Percentiles rank a stretch among this genome's conserved stretches.
phyloP scores from a whole-genome alignment of 1,284 basidiomycete genomes.

The Heterobasidion parviporum region DNA sequence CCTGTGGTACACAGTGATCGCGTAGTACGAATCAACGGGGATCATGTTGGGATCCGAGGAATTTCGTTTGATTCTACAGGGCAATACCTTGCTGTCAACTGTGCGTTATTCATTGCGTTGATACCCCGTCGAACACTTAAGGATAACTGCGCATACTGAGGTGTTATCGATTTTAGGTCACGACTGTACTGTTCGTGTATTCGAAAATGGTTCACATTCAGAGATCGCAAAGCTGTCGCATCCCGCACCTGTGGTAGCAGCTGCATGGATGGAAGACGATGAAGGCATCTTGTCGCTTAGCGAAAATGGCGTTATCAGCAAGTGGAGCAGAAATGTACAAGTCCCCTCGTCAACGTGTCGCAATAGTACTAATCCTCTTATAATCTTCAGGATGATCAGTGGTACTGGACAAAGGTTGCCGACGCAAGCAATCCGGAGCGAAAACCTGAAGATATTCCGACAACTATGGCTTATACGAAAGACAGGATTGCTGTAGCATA shows the following conservation, averaged over 20 bases:
- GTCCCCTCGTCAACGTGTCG: background rate
- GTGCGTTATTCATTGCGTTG: constrained; percentile 23
- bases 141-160: background rate
- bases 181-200: constrained; percentile 53
- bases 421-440: constrained; percentile 32
- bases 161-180: constrained; percentile 1
- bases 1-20: constrained; percentile 29
- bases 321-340: constrained; percentile 49
- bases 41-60: constrained; percentile 31
- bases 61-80: constrained; percentile 42
- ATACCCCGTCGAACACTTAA: background rate
- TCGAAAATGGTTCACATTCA: constrained; percentile 26
- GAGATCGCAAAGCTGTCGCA: constrained; percentile 39
- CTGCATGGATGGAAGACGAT: constrained; percentile 51
- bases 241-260: constrained; percentile 31
- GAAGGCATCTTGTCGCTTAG: constrained; percentile 44
- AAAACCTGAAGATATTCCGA: constrained; percentile 26
- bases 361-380: background rate
- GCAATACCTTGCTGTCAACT: constrained; percentile 38
- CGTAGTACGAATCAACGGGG: constrained; percentile 30
- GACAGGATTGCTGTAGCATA: constrained; percentile 57
- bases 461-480: constrained; percentile 45
- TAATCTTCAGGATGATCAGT: constrained; percentile 30
- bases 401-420: constrained; percentile 49
- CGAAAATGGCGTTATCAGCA: constrained; percentile 47